These are phyloP conservation scores for Pisolithus microcarpus DNA, from an alignment of 768 basidiomycete genomes.

Conservation along the genomic window DNA sequence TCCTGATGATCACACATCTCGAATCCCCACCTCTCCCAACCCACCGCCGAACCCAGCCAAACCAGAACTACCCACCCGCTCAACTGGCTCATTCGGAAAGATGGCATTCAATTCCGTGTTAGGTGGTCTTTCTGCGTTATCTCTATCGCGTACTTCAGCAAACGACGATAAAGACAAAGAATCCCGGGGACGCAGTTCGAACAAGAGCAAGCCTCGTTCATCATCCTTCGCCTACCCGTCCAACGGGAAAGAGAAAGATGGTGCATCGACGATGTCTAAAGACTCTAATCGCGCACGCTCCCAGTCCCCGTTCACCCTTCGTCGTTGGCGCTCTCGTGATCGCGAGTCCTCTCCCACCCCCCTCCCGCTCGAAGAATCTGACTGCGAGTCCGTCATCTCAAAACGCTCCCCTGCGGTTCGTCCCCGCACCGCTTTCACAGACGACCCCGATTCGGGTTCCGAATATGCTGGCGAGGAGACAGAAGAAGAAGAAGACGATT, in stretches of 20 bases:
- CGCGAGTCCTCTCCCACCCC: constrained; percentile 52
- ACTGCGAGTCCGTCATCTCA: constrained; percentile 34
- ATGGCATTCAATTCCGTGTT: constrained; percentile 66
- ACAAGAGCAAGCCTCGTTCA: constrained; percentile 39
- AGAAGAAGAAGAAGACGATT: constrained; percentile 54
- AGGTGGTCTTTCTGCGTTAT: constrained; percentile 58
- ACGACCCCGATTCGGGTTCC: constrained; percentile 57
- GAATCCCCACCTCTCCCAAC: constrained; percentile 5
- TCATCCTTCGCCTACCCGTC: constrained; percentile 40
- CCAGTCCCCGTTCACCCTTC: constrained; percentile 72
- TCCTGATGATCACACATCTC: constrained; percentile 5
- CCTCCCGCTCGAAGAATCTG: constrained; percentile 50
- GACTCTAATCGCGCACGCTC: constrained; percentile 60
- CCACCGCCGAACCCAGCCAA: constrained; percentile 29
- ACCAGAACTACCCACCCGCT: constrained; percentile 30
- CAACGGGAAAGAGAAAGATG: constrained; percentile 25
- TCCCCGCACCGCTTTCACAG: constrained; percentile 57
- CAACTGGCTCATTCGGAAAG: constrained; percentile 49
- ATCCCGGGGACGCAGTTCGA: constrained; percentile 44
- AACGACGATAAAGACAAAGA: constrained; percentile 37
- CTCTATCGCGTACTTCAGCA: constrained; percentile 50
- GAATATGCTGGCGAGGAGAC: constrained; percentile 44
- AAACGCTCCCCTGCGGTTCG: constrained; percentile 36
- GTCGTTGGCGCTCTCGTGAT: constrained; percentile 54
- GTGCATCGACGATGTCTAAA: constrained; percentile 37